Conservation (phyloP, 1,139 yeast species). For the Protomyces arabidopsidicola region DNA sequence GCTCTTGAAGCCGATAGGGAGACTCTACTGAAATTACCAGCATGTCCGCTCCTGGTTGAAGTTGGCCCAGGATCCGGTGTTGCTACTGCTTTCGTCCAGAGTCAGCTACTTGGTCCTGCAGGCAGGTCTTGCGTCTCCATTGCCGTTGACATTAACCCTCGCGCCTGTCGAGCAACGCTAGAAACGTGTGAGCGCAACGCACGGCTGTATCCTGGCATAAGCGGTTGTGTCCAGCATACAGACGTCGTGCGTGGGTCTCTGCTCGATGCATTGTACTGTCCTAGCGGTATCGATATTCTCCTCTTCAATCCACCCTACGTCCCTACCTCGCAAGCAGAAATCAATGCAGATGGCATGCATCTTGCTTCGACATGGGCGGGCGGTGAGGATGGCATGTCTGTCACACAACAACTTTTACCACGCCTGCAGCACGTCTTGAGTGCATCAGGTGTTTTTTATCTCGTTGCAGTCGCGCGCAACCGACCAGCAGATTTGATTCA, state of each 20-base stretch:
- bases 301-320: conserved; percentile 32
- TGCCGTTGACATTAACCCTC: conserved; percentile 28
- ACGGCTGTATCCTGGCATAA: not conserved
- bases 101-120: conserved; percentile 2
- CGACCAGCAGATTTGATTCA: conserved; percentile 20
- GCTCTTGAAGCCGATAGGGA: conserved; percentile 30
- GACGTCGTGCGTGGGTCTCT: conserved; percentile 25
- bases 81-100: conserved; percentile 29
- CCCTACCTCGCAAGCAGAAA: conserved; percentile 27
- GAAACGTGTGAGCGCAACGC: conserved; percentile 14
- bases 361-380: conserved; percentile 31
- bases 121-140: conserved; percentile 7
- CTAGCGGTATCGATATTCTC: conserved; percentile 24
- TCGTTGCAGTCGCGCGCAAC: conserved; percentile 30
- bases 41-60: conserved; percentile 15
- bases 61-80: conserved; percentile 31
- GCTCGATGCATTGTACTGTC: conserved; percentile 12
- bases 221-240: not conserved
- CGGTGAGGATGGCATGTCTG: conserved; percentile 29
- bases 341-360: conserved; percentile 10
- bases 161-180: conserved; percentile 28
- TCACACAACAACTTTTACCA: conserved; percentile 15
- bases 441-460: conserved; percentile 27
- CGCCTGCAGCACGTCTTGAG: conserved; percentile 10
- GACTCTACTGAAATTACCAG: not conserved